Percentiles rank a stretch among this genome's conserved stretches.
Conservation (phyloP, 805 yeast species). For the Starmerella riodocensis region DNA sequence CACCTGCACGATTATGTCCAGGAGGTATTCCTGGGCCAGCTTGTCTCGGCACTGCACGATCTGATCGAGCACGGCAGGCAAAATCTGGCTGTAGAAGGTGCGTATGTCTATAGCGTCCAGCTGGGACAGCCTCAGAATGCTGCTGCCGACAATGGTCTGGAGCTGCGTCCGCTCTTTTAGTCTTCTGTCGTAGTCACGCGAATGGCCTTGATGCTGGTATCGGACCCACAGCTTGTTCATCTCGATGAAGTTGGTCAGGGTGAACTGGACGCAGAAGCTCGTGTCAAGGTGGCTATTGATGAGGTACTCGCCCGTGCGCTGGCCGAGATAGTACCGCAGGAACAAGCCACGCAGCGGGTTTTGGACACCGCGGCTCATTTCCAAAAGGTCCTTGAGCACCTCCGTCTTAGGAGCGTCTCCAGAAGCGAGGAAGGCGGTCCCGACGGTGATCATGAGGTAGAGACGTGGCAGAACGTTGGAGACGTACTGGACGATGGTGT, state of each 20-base stretch:
- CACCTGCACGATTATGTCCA: slow-evolving; percentile 85
- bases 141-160: slow-evolving; percentile 84
- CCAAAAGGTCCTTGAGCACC: slow-evolving; percentile 89
- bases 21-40: slow-evolving; percentile 79
- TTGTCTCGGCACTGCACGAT: slow-evolving; percentile 83
- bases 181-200: slow-evolving; percentile 63
- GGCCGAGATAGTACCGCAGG: slow-evolving; percentile 76
- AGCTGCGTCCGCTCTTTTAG: slow-evolving; percentile 72
- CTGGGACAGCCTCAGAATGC: slow-evolving; percentile 77
- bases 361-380: slow-evolving; percentile 95
- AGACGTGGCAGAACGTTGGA: slow-evolving; percentile 82
- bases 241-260: slow-evolving; percentile 78
- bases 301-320: slow-evolving; percentile 57
- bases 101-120: slow-evolving; percentile 52
- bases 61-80: slow-evolving; percentile 78
- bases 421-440: slow-evolving; percentile 70
- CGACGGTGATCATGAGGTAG: slow-evolving; percentile 90
- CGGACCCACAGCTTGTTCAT: slow-evolving; percentile 98
- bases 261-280: slow-evolving; percentile 60
- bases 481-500: slow-evolving; percentile 89
- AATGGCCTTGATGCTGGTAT: slow-evolving; percentile 87
- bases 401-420: slow-evolving; percentile 71
- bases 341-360: slow-evolving; percentile 88
- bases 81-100: slow-evolving; percentile 36
- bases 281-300: slow-evolving; percentile 32